Percentiles rank a stretch among this genome's conserved stretches.
Conservation (phyloP, 1,284 basidiomycete species). For the Fomitopsis betulina region DNA sequence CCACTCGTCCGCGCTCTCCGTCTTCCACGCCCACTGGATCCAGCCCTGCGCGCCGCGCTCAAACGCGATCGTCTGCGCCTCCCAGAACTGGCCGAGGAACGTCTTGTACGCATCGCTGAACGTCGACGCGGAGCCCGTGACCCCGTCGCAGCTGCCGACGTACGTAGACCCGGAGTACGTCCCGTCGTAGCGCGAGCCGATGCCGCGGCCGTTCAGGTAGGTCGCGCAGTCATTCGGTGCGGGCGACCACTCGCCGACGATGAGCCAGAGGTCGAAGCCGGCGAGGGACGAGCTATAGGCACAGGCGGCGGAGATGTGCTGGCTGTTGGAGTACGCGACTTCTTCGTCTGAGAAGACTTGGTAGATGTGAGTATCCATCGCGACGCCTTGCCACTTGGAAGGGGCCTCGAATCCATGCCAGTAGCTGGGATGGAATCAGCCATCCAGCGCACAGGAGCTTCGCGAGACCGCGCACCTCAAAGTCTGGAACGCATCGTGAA, state of each 20-base stretch:
- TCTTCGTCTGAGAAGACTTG: constrained; percentile 69
- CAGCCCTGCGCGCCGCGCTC: constrained; percentile 62
- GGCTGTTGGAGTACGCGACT: constrained; percentile 42
- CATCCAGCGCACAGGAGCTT: not conserved
- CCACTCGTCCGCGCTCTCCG: constrained; percentile 74
- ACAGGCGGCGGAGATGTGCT: constrained; percentile 72
- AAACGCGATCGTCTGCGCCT: constrained; percentile 72
- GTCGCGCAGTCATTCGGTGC: constrained; percentile 84
- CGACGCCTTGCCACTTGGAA: constrained; percentile 60
- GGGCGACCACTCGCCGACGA: constrained; percentile 85
- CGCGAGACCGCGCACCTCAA: constrained; percentile 30
- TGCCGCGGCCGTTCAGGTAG: constrained; percentile 54
- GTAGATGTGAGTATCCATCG: constrained; percentile 82
- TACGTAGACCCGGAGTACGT: constrained; percentile 58
- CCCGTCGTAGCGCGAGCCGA: constrained; percentile 80
- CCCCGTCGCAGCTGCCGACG: constrained; percentile 70
- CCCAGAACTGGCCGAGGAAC: constrained; percentile 81
- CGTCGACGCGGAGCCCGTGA: constrained; percentile 65
- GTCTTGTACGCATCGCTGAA: constrained; percentile 82
- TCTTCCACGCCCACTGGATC: constrained; percentile 59
- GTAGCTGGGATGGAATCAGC: constrained; percentile 32
- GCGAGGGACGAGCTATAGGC: constrained; percentile 40
- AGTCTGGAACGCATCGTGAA: constrained; percentile 86
- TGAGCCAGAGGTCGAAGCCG: constrained; percentile 61
- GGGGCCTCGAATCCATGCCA: constrained; percentile 70